These are phyloP conservation scores for Camellia lanceoleosa DNA, from an alignment of 148 eudicot species.

Conservation along the genomic window DNA sequence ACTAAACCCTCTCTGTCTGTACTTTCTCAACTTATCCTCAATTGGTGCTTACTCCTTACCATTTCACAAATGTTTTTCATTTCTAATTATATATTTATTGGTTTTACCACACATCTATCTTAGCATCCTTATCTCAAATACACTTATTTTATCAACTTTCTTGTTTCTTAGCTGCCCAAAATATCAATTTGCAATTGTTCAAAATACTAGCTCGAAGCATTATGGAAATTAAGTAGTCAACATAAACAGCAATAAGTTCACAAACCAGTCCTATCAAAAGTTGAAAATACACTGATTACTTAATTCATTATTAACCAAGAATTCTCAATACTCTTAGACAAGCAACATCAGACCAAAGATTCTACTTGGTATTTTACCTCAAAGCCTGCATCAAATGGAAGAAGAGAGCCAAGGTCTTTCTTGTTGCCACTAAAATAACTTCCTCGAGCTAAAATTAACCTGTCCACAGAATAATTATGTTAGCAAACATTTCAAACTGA, in stretches of 20 bases:
- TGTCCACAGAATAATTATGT: slow-evolving; percentile 32
- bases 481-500: slow-evolving; percentile 15
- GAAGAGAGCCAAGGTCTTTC: slow-evolving; percentile 44
- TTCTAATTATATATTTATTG: too few species aligned
- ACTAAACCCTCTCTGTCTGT: too few species aligned
- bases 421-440: slow-evolving; percentile 68
- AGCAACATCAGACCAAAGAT: neutral
- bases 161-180: neutral
- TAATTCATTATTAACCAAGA: slow-evolving; percentile 1
- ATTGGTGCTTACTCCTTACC: too few species aligned
- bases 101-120: too few species aligned
- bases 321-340: neutral
- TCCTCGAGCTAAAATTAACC: slow-evolving; percentile 96
- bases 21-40: too few species aligned
- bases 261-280: neutral
- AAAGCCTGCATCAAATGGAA: slow-evolving; percentile 95
- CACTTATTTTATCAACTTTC: too few species aligned
- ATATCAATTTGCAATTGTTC: neutral
- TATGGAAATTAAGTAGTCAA: neutral
- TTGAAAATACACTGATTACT: neutral
- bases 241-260: neutral
- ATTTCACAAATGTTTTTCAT: too few species aligned
- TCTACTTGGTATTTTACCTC: slow-evolving; percentile 50
- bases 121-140: too few species aligned
- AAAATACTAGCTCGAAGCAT: neutral